These are phyloP conservation scores for Termitomyces sp. DNA, from an alignment of 768 basidiomycete species.

Conservation along the genomic window DNA sequence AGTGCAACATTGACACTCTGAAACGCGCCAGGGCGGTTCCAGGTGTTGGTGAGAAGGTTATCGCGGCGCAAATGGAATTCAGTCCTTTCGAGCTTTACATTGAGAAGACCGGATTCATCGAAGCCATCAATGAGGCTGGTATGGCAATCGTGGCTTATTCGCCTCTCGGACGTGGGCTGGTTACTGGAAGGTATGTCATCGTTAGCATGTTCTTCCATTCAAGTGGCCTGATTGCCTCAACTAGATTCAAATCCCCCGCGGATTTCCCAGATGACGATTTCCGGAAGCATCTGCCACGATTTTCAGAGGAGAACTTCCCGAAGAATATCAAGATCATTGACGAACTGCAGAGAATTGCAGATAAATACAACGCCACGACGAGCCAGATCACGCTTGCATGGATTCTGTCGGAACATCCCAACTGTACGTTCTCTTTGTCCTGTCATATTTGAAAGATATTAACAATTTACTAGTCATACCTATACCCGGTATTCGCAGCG, in stretches of 20 bases:
- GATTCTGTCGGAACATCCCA: slow-evolving; percentile 33
- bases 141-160: slow-evolving; percentile 46
- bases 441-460: neutral
- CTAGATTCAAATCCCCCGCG: slow-evolving; percentile 7
- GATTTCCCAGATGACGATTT: slow-evolving; percentile 9
- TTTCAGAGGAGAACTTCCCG: slow-evolving; percentile 41
- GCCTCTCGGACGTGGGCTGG: slow-evolving; percentile 48
- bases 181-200: slow-evolving; percentile 37
- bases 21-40: slow-evolving; percentile 48
- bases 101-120: slow-evolving; percentile 37
- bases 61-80: slow-evolving; percentile 45
- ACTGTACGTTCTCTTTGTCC: slow-evolving; percentile 13
- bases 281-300: slow-evolving; percentile 16
- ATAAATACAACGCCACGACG: slow-evolving; percentile 31
- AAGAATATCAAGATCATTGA: slow-evolving; percentile 36
- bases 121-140: slow-evolving; percentile 41
- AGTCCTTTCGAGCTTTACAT: slow-evolving; percentile 43
- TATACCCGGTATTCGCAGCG: slow-evolving; percentile 23
- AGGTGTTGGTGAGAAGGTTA: slow-evolving; percentile 28
- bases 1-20: slow-evolving; percentile 40
- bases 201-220: no score
- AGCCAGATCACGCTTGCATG: slow-evolving; percentile 47
- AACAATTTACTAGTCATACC: slow-evolving; percentile 21
- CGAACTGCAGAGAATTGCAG: slow-evolving; percentile 21
- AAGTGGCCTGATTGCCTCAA: no score